Conservation (phyloP, 768 basidiomycete species). For the Rhodotorula diobovata region DNA sequence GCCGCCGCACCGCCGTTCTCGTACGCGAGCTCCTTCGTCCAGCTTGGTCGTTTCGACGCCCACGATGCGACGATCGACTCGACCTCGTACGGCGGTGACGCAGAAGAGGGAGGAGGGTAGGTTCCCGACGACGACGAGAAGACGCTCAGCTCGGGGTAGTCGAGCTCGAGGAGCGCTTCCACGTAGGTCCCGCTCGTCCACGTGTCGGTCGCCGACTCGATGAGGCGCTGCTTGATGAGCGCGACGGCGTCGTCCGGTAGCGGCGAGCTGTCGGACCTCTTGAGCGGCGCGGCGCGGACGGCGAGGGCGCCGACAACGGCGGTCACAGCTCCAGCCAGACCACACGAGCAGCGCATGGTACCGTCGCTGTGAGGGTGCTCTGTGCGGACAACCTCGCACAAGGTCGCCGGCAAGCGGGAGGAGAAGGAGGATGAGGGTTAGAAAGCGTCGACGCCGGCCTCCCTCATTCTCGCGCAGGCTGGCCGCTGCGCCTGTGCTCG, state of each 20-base stretch:
- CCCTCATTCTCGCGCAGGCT: no score
- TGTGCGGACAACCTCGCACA: not conserved
- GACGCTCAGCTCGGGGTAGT: constrained; percentile 54
- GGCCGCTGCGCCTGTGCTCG: no score
- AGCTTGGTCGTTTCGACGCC: constrained; percentile 46
- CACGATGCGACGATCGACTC: constrained; percentile 53
- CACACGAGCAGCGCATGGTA: not conserved
- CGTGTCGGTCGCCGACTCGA: constrained; percentile 6
- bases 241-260: not conserved
- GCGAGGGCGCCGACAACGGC: not conserved
- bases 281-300: not conserved
- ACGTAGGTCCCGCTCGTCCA: constrained; percentile 57
- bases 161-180: constrained; percentile 56
- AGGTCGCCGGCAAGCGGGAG: not conserved
- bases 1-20: constrained; percentile 59
- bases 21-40: constrained; percentile 53
- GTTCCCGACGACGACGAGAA: constrained; percentile 46
- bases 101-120: constrained; percentile 21
- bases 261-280: not conserved
- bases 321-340: not conserved
- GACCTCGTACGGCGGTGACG: constrained; percentile 38
- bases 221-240: constrained; percentile 6
- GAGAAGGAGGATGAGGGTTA: no score
- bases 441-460: no score
- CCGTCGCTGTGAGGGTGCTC: not conserved